Evolutionary conservation across 2,329 filamentous ascomycete genomes (phyloP).

Genomic region (Aspergillus hortae): DNA sequence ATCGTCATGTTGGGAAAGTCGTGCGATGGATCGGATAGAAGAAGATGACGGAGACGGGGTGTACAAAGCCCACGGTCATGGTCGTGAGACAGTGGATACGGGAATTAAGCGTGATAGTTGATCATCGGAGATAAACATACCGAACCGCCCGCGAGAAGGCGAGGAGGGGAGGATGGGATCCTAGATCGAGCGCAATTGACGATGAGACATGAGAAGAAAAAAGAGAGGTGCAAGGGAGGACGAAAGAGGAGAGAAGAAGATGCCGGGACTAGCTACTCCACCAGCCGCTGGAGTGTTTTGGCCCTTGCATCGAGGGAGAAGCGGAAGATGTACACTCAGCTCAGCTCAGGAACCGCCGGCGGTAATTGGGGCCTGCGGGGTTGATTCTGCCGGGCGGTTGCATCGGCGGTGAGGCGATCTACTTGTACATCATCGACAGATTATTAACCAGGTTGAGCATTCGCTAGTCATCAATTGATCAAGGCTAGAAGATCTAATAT

Average conservation of each 20-base stretch:
- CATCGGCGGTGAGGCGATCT: conserved; percentile 11
- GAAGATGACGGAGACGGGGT: background rate
- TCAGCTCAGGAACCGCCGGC: conserved; percentile 6
- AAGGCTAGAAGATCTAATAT: too few species aligned
- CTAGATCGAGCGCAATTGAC: conserved; percentile 2
- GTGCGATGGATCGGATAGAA: background rate
- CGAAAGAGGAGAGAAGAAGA: background rate
- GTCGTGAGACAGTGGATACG: background rate
- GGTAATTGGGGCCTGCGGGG: conserved; percentile 25
- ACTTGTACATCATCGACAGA: background rate
- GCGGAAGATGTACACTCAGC: background rate
- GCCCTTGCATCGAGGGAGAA: background rate
- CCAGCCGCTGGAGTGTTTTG: background rate
- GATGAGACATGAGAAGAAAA: conserved; percentile 9
- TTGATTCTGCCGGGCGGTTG: conserved; percentile 30
- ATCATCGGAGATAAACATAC: conserved; percentile 5
- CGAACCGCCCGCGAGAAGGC: background rate
- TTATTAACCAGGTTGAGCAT: background rate
- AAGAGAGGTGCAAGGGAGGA: conserved; percentile 2
- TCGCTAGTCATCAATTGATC: background rate
- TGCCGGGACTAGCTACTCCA: too few species aligned
- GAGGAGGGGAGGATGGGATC: conserved; percentile 2
- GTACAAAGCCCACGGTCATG: background rate
- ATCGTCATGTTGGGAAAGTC: too few species aligned
- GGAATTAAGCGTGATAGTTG: conserved; percentile 1